Conservation (phyloP, 2,329 filamentous ascomycete species). For the Juglanconis juglandina region DNA sequence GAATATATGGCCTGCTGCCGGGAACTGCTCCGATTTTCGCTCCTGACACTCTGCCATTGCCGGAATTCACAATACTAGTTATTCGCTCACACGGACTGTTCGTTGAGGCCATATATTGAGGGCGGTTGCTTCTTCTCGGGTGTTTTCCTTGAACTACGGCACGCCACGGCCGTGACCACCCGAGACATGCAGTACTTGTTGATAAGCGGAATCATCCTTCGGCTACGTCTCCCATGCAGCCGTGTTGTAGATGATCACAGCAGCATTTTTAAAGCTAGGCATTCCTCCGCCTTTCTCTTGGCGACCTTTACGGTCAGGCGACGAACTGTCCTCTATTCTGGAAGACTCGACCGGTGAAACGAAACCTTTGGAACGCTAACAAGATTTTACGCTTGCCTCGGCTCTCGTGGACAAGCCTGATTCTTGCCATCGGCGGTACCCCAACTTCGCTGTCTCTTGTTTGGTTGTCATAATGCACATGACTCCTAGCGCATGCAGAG, state of each 20-base stretch:
- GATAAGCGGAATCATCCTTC: background rate
- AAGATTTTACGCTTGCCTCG: background rate
- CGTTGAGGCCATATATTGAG: background rate
- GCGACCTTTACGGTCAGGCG: background rate
- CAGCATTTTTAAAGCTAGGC: background rate
- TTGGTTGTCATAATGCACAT: background rate
- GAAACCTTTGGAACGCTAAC: background rate
- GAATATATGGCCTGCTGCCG: too few relatives aligned
- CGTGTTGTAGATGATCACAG: background rate
- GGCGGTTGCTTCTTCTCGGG: background rate
- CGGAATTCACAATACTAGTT: too few relatives aligned
- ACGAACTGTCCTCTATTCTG: background rate
- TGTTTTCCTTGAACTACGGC: background rate
- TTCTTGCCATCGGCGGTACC: too few relatives aligned
- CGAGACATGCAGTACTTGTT: conserved; percentile 8
- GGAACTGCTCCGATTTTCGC: too few relatives aligned
- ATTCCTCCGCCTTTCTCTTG: background rate
- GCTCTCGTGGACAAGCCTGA: too few relatives aligned
- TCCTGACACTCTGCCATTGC: too few relatives aligned
- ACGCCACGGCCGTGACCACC: conserved; percentile 1
- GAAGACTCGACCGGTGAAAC: background rate
- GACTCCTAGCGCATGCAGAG: background rate
- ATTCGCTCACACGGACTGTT: background rate
- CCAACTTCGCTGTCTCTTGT: background rate
- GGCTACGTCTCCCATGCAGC: background rate